phyloP scores from a whole-genome alignment of 1,139 yeast species.

The Arxiozyma slooffiae region DNA sequence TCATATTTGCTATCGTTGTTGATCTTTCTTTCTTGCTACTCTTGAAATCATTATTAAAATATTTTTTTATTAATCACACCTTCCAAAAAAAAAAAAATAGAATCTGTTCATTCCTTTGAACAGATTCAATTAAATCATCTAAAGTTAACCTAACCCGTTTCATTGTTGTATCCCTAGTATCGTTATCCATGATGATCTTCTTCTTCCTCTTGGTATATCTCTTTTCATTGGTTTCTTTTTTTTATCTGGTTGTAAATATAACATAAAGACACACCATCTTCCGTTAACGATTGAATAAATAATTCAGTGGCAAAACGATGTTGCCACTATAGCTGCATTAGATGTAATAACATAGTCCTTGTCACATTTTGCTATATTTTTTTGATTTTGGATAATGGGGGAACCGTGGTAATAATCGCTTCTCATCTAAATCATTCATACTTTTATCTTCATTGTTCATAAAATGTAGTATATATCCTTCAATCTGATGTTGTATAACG shows the following conservation, averaged over 20 bases:
- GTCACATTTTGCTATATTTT: conserved; percentile 75
- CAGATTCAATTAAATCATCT: conserved; percentile 68
- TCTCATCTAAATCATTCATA: not conserved
- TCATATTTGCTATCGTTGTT: conserved; percentile 30
- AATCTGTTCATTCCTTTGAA: conserved; percentile 53
- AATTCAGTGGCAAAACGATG: conserved; percentile 83
- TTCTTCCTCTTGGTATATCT: not conserved
- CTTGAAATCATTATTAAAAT: conserved; percentile 34
- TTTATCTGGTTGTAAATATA: conserved; percentile 1
- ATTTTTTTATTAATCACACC: conserved; percentile 40
- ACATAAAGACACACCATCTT: conserved; percentile 36
- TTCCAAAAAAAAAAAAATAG: conserved; percentile 53
- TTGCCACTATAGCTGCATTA: conserved; percentile 68
- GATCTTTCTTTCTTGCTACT: conserved; percentile 30
- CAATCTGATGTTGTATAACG: not conserved
- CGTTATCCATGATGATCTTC: not conserved
- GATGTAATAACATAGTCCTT: conserved; percentile 73
- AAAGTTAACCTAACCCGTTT: conserved; percentile 33
- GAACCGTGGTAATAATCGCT: conserved; percentile 27
- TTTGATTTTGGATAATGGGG: conserved; percentile 86
- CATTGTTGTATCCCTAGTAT: conserved; percentile 4
- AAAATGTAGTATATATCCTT: too few relatives aligned
- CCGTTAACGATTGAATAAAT: conserved; percentile 69
- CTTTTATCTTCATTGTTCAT: not conserved
- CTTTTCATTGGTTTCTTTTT: not conserved